A percentile compares a stretch with the other conserved stretches of the same genome.
phyloP scores from a whole-genome alignment of 129 eudicot genomes.

The Artemisia annua region DNA sequence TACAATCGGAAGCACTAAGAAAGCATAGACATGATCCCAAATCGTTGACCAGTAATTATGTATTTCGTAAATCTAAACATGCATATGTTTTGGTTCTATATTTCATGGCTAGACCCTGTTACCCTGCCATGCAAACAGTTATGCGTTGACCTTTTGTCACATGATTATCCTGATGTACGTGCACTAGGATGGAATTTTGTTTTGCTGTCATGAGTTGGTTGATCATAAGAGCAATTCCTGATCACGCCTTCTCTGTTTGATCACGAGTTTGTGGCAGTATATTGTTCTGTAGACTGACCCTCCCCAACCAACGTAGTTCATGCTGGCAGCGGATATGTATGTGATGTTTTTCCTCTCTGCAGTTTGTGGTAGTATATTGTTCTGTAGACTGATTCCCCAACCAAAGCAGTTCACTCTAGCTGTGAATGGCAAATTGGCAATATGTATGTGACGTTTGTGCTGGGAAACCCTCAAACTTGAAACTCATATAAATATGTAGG shows the following conservation, averaged over 20 bases:
- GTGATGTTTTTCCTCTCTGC: neutral
- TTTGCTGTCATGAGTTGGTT: too few relatives aligned
- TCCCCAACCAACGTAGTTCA: neutral
- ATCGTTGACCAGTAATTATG: neutral
- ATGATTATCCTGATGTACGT: too few relatives aligned
- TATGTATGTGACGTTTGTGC: neutral
- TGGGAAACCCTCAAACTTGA: too few relatives aligned
- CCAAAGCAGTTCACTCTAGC: neutral
- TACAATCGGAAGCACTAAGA: neutral
- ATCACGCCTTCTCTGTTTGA: neutral
- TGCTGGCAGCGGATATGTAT: neutral
- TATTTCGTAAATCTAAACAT: neutral
- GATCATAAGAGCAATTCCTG: too few relatives aligned
- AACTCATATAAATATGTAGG: neutral
- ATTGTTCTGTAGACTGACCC: neutral
- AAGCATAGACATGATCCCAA: neutral
- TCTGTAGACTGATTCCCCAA: neutral
- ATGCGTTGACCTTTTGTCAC: too few relatives aligned
- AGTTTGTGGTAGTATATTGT: conserved; percentile 2
- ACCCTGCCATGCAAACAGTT: too few relatives aligned
- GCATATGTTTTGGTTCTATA: neutral
- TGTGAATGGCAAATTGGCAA: neutral
- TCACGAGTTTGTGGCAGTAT: neutral
- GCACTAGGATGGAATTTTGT: too few relatives aligned
- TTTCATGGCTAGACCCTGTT: neutral